Percentiles rank a stretch among this genome's conserved stretches.
These are phyloP conservation scores for Cystobasidium slooffiae DNA, from an alignment of 1,284 basidiomycete species.

Conservation along the genomic window DNA sequence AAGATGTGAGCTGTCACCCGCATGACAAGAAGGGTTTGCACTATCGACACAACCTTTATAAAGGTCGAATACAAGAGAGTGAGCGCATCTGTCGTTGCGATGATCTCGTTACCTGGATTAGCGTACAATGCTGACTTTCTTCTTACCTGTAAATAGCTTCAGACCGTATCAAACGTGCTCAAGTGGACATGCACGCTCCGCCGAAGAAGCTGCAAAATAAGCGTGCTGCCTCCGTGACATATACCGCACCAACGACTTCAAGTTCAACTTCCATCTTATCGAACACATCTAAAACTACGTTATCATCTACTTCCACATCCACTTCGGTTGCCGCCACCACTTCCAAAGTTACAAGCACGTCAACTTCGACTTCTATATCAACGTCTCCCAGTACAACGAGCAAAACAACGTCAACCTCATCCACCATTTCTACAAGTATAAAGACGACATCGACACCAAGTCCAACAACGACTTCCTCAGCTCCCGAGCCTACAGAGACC, in stretches of 20 bases:
- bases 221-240: not conserved
- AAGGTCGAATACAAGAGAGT: not conserved
- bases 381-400: not conserved
- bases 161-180: not conserved
- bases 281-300: too few species aligned
- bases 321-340: too few species aligned
- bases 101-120: not conserved
- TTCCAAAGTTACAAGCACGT: not conserved
- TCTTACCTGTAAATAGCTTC: not conserved
- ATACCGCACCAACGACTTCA: not conserved
- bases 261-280: too few species aligned
- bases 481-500: not conserved
- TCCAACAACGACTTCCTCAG: not conserved
- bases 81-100: not conserved
- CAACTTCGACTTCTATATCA: not conserved
- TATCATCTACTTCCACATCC: too few species aligned
- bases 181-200: not conserved
- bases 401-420: not conserved
- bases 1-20: not conserved
- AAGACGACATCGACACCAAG: not conserved
- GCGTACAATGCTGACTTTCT: not conserved
- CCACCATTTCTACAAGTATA: not conserved
- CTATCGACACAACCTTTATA: not conserved
- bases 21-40: conserved; percentile 6
- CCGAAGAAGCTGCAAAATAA: not conserved